These are phyloP conservation scores for Colletotrichum filicis DNA, from an alignment of 2,329 filamentous ascomycete species.

Conservation along the genomic window DNA sequence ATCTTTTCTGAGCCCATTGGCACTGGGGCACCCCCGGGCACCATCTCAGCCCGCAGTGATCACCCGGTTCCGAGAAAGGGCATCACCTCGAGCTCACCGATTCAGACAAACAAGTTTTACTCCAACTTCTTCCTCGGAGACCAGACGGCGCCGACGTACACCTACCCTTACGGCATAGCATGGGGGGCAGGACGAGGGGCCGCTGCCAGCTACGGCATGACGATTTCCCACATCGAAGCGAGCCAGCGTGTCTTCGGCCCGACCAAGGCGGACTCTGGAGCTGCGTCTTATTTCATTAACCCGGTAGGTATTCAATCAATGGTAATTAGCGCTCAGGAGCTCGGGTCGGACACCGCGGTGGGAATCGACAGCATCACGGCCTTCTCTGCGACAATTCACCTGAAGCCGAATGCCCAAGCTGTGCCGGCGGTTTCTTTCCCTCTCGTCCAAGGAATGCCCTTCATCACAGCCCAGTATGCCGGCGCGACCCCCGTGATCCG, in stretches of 20 bases:
- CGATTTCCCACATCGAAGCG: conserved; percentile 78
- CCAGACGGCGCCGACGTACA: conserved; percentile 77
- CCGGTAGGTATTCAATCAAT: conserved; percentile 86
- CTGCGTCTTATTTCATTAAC: conserved; percentile 80
- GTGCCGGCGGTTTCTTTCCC: conserved; percentile 78
- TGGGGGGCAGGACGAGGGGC: conserved; percentile 74
- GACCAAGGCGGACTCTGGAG: conserved; percentile 59
- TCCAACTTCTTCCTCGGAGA: conserved; percentile 82
- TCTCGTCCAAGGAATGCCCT: conserved; percentile 89
- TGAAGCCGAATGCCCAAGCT: conserved; percentile 65
- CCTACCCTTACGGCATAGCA: conserved; percentile 78
- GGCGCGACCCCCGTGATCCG: conserved; percentile 78
- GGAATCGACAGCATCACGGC: conserved; percentile 65
- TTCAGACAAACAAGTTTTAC: conserved; percentile 85
- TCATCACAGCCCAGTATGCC: conserved; percentile 81
- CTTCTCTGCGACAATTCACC: conserved; percentile 74
- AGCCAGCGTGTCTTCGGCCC: conserved; percentile 75
- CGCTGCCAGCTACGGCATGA: conserved; percentile 79
- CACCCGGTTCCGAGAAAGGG: conserved; percentile 69
- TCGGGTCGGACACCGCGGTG: conserved; percentile 69
- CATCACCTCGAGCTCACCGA: conserved; percentile 58
- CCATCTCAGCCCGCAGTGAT: conserved; percentile 59
- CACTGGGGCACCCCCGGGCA: conserved; percentile 59
- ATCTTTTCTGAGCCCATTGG: conserved; percentile 69
- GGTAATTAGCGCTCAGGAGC: conserved; percentile 80